Conservation (phyloP, 768 basidiomycete genomes). For the Polyporus arcularius region DNA sequence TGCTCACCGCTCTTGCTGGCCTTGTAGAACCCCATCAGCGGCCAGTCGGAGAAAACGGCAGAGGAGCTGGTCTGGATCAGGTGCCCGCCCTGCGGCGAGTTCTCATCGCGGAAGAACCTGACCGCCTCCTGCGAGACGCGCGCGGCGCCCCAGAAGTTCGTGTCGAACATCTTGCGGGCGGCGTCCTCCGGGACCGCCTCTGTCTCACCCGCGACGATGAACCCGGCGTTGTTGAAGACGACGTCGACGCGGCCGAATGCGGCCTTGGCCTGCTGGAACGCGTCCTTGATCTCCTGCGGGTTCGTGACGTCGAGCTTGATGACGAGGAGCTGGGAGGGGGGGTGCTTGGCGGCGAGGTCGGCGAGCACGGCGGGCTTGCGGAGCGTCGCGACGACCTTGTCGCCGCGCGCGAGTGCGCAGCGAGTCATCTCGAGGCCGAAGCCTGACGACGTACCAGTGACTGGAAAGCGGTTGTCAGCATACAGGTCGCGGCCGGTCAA, state of each 20-base stretch:
- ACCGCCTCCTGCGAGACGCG: no score
- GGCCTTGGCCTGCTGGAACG: slow-evolving; percentile 35
- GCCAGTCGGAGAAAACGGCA: slow-evolving; percentile 25
- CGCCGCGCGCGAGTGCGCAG: slow-evolving; percentile 21
- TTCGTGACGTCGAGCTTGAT: slow-evolving; percentile 42
- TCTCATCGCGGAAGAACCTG: slow-evolving; percentile 34
- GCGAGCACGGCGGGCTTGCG: slow-evolving; percentile 30
- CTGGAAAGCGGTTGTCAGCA: no score
- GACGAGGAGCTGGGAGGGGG: slow-evolving; percentile 35
- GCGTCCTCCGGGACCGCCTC: slow-evolving; percentile 36
- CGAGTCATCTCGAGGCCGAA: slow-evolving; percentile 24
- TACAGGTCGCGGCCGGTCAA: no score
- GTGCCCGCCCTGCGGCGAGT: slow-evolving; percentile 30
- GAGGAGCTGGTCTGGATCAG: slow-evolving; percentile 40
- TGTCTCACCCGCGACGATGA: slow-evolving; percentile 35
- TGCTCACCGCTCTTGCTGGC: slow-evolving; percentile 24
- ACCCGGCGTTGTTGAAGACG: slow-evolving; percentile 47
- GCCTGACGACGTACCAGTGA: slow-evolving; percentile 28
- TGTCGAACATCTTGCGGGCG: slow-evolving; percentile 38
- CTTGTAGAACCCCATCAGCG: slow-evolving; percentile 23
- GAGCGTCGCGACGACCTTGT: slow-evolving; percentile 26
- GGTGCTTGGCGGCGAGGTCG: slow-evolving; percentile 31
- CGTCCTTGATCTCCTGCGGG: slow-evolving; percentile 32
- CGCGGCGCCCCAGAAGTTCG: no score
- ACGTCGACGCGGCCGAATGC: slow-evolving; percentile 46